A percentile compares a stretch with the other conserved stretches of the same genome.
Evolutionary conservation across 495 filamentous ascomycete genomes (phyloP).

Genomic region (Bryoglossum gracile): DNA sequence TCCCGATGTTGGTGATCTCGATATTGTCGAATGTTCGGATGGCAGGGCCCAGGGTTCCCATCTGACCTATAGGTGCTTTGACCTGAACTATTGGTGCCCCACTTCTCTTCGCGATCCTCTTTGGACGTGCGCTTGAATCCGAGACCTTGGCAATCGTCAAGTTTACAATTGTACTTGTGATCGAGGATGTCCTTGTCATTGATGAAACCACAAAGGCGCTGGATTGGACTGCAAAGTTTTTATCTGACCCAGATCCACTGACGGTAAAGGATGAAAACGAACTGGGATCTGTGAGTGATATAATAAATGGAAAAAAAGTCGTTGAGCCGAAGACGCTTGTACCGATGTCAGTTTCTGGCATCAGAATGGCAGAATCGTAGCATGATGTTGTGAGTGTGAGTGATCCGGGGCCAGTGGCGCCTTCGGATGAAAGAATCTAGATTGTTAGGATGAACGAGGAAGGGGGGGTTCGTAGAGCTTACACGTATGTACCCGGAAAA

Average conservation of each 20-base stretch:
- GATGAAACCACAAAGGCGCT: constrained; percentile 26
- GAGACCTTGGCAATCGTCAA: constrained; percentile 21
- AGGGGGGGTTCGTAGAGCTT: background rate
- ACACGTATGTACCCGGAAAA: constrained; percentile 13
- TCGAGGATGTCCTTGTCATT: constrained; percentile 10
- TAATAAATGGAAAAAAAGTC: constrained; percentile 12
- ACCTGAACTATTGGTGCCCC: constrained; percentile 15
- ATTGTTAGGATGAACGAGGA: background rate
- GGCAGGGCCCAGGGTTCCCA: constrained; percentile 28
- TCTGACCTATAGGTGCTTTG: constrained; percentile 23
- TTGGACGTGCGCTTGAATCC: background rate
- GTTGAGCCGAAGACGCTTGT: constrained; percentile 11
- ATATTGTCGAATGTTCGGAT: constrained; percentile 12
- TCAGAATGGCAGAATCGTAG: background rate
- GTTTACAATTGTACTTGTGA: constrained; percentile 11
- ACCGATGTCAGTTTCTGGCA: constrained; percentile 1
- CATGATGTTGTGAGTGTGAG: background rate
- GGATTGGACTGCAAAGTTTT: constrained; percentile 25
- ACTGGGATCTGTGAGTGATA: background rate
- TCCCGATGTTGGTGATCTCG: background rate
- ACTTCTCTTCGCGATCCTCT: background rate
- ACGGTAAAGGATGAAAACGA: constrained; percentile 21
- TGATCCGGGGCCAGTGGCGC: background rate
- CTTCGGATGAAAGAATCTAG: constrained; percentile 4
- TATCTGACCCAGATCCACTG: constrained; percentile 2